These are phyloP conservation scores for Gossypium davidsonii DNA, from an alignment of 441 rosid species.

Conservation along the genomic window DNA sequence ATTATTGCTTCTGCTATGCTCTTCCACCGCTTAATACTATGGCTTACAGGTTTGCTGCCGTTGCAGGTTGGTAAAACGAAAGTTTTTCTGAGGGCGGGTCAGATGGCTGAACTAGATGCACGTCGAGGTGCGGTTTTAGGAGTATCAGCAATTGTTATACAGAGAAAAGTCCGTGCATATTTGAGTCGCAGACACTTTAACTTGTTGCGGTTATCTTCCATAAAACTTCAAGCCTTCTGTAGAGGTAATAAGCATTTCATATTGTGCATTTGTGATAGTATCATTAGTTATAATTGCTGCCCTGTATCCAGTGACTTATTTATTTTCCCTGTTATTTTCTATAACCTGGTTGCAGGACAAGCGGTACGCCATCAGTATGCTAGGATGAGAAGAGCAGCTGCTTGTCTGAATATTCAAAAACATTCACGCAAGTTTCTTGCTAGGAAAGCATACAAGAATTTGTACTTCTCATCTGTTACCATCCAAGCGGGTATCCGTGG, in stretches of 20 bases:
- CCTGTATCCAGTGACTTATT: neutral
- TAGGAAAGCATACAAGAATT: constrained; percentile 40
- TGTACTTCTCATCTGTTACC: constrained; percentile 47
- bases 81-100: constrained; percentile 95
- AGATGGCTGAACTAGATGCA: constrained; percentile 96
- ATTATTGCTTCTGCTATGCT: neutral
- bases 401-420: constrained; percentile 72
- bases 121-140: constrained; percentile 67
- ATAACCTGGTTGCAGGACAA: constrained; percentile 49
- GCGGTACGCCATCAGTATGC: constrained; percentile 47
- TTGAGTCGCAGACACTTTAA: constrained; percentile 45
- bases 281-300: constrained; percentile 4
- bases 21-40: neutral
- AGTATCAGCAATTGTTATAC: constrained; percentile 64
- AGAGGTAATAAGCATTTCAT: constrained; percentile 58
- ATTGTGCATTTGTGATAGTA: constrained; percentile 13
- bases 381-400: constrained; percentile 59
- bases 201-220: constrained; percentile 50
- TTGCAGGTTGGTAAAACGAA: constrained; percentile 86
- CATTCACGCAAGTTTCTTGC: constrained; percentile 50
- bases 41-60: constrained; percentile 15
- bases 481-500: constrained; percentile 72
- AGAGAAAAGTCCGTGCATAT: constrained; percentile 57
- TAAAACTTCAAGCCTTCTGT: constrained; percentile 55
- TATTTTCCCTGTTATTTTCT: constrained; percentile 12